Base-by-base conservation (phyloP, 108 stramenopile genomes). In the Fistulifera solaris region DNA sequence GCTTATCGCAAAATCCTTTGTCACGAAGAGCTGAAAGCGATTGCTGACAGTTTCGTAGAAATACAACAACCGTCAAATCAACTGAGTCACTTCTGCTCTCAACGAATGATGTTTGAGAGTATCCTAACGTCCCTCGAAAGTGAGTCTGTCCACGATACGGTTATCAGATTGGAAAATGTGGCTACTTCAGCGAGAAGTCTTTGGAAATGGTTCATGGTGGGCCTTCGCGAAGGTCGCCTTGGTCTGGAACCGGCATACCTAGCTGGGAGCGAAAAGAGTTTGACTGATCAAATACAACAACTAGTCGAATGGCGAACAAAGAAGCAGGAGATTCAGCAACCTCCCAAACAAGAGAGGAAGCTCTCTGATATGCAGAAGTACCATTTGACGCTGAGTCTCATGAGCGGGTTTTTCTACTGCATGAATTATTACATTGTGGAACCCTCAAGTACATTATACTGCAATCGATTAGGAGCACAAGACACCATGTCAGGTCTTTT, bases 351-450 rank as follows among this genome's bases (percentile, higher is more conserved):
- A 11, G 27, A 19, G n/a, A 19, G 11, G 18, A 28, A 27, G 25
- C 40, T 48, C 38, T 52, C 19, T 27, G 38, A 1, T 16, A 27
- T 59, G 18, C 38, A 61, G 25, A 45, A 23, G 18, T 61, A 70
- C 11, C 19, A 56, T 25, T 31, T 87, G 41, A 40, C 68, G 46
- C 52, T 95, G 61, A 85, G 81, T 44, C 68, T 95, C 24, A 61
- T 78, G 13, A 73, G 81, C 0, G 80, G 73, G 18, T 89, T 95
- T 55, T 63, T 93, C 26, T 95, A 91, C 70, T 85, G 86, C 74
- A 83, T 78, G 76, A 93, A 93, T 67, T 89, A 95, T 59, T 93
- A 95, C 77, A 89, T 95, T 52, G 87, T 93, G 26, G 87, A 87
- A 48, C 94, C 94, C 16, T 79, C 76, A 11, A 74, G 74, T 59